Percentiles rank a stretch among this genome's conserved stretches.
Evolutionary conservation across 352 stramenopile genomes (phyloP).

Genomic region (Phytophthora boehmeriae): DNA sequence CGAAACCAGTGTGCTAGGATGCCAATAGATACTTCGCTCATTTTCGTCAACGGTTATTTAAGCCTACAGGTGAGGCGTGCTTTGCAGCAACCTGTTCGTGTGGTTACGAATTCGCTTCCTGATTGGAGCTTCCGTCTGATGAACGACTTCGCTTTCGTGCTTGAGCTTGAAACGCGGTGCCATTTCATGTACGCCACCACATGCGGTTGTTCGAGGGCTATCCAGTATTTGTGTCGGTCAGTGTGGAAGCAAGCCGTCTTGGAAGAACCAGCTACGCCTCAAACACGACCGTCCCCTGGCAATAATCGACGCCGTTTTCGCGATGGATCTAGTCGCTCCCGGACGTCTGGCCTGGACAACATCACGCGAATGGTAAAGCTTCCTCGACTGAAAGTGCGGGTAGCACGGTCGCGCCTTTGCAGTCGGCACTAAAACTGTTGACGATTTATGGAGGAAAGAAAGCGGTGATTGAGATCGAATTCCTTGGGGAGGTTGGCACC

Average conservation of each 20-base stretch:
- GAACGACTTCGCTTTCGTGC: slow-evolving; percentile 60
- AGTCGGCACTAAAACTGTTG: slow-evolving; percentile 77
- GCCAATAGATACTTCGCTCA: slow-evolving; percentile 11
- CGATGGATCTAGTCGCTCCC: slow-evolving; percentile 40
- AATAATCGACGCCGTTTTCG: slow-evolving; percentile 34
- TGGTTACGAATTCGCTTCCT: slow-evolving; percentile 68
- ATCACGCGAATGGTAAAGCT: slow-evolving; percentile 77
- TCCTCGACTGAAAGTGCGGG: slow-evolving; percentile 75
- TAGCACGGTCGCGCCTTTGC: slow-evolving; percentile 62
- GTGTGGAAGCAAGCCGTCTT: slow-evolving; percentile 68
- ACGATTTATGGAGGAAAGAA: slow-evolving; percentile 78
- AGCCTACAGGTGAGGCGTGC: slow-evolving; percentile 63
- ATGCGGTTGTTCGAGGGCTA: slow-evolving; percentile 66
- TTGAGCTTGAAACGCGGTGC: slow-evolving; percentile 69
- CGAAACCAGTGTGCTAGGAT: slow-evolving; percentile 25
- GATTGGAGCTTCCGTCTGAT: slow-evolving; percentile 61
- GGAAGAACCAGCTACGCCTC: slow-evolving; percentile 41
- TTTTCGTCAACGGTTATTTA: slow-evolving; percentile 66
- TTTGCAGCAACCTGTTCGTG: slow-evolving; percentile 61
- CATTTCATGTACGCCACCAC: slow-evolving; percentile 76
- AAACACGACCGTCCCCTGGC: slow-evolving; percentile 12
- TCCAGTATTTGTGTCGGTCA: slow-evolving; percentile 70
- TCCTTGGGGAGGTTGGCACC: slow-evolving; percentile 78
- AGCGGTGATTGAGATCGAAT: slow-evolving; percentile 81
- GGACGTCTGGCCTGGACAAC: slow-evolving; percentile 48